Base-by-base conservation (phyloP, 768 basidiomycete genomes). In the Russula earlei region DNA sequence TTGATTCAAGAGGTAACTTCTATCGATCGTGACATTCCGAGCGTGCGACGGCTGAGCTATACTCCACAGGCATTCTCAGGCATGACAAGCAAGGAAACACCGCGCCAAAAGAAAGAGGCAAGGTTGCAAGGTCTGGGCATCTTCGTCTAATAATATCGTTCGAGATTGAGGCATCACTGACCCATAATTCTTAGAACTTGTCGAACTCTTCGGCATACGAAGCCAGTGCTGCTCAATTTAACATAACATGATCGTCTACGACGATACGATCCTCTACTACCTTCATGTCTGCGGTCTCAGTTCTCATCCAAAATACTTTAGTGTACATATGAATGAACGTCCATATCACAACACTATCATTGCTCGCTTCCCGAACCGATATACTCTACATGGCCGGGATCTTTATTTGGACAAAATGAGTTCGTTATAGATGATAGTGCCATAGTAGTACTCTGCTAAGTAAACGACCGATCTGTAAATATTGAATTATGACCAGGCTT, bases 41-140 rank as follows among this genome's bases (percentile, higher is more conserved):
- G 19, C 24, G 40, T 9, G 46, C 31, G 14, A 27, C 19, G 22
- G 19, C 25, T 50, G 17, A 54, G 22, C 38, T 8, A 44, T 19
- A 43, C 19, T 25, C 36, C 29, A 31, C 55, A 92, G 88, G 91
- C 91, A 0, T 93, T 93, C 68, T 86, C 88, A 34, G 91, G 88
- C 0, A 87, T 83, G 65, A 85, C 84, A 63, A 77, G 76, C 40
- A 84, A 75, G 9, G 90, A 92, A 64, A 88, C 84, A 0, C 80
- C 78, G 53, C 78, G 83, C 33, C 81, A 88, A 62, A 87, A 82
- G 70, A 83, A 81, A 66, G 85, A 92, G 69, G 88, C 90, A 2
- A 77, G 88, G 58, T 70, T 91, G 40, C 85, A 91, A 77, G 90
- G 90, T 83, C 10, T 54, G 50, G 71, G 64, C 42, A 46, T 40